Conservation (phyloP, 1,284 basidiomycete genomes). For the Phellopilus nigrolimitatus region DNA sequence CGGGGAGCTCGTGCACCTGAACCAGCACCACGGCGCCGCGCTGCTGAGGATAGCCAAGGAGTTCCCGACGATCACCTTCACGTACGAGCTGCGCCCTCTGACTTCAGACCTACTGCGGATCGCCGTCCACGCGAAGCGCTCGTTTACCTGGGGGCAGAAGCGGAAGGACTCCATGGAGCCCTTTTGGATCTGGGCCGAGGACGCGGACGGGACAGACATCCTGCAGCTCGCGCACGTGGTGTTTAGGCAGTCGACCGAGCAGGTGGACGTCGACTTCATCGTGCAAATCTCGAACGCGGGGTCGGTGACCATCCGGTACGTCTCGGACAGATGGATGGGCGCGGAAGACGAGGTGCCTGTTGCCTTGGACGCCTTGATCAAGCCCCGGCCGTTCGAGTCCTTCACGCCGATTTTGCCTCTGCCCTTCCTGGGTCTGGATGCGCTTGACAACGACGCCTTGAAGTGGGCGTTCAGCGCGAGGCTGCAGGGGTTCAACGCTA, state of each 20-base stretch:
- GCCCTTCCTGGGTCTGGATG: conserved; percentile 67
- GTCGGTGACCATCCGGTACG: conserved; percentile 64
- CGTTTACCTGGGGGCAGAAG: conserved; percentile 84
- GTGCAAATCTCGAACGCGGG: conserved; percentile 64
- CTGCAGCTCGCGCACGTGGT: conserved; percentile 77
- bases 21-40: conserved; percentile 80
- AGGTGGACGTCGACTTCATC: conserved; percentile 72
- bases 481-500: conserved; percentile 67
- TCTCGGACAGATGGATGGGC: conserved; percentile 94
- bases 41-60: conserved; percentile 79
- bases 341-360: conserved; percentile 75
- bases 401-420: conserved; percentile 74
- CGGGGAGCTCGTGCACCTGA: conserved; percentile 82
- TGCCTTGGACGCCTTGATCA: conserved; percentile 64
- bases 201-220: conserved; percentile 74
- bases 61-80: conserved; percentile 77
- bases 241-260: conserved; percentile 61
- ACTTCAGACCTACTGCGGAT: conserved; percentile 83
- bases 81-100: conserved; percentile 74
- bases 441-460: conserved; percentile 46
- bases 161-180: conserved; percentile 78
- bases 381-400: conserved; percentile 67
- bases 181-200: conserved; percentile 97
- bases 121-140: conserved; percentile 55
- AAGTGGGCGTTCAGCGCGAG: conserved; percentile 43